These are phyloP conservation scores for Thelonectria olida DNA, from an alignment of 2,329 filamentous ascomycete genomes.

Conservation along the genomic window DNA sequence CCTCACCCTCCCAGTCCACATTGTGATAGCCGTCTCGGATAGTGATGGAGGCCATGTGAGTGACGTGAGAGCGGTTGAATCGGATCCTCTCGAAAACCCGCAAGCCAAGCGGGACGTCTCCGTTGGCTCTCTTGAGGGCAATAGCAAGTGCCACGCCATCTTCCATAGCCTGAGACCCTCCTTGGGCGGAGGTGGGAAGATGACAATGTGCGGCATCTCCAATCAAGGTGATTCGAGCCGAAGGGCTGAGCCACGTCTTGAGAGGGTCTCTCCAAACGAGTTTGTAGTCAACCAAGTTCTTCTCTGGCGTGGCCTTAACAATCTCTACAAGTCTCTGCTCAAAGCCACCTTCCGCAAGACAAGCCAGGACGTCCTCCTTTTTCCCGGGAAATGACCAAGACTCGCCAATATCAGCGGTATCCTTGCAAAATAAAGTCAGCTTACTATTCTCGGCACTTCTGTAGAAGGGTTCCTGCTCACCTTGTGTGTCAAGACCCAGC, in stretches of 20 bases:
- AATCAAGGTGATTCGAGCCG: constrained; percentile 13
- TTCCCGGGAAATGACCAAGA: not conserved
- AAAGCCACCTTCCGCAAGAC: not conserved
- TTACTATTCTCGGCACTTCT: not conserved
- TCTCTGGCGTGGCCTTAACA: constrained; percentile 24
- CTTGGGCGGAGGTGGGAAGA: constrained; percentile 30
- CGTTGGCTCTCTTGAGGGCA: constrained; percentile 19
- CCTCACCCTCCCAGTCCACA: not conserved
- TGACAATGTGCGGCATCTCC: constrained; percentile 32
- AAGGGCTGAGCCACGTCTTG: constrained; percentile 24
- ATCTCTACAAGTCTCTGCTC: constrained; percentile 21
- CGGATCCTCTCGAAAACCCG: constrained; percentile 3
- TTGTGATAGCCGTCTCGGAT: not conserved
- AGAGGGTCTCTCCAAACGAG: constrained; percentile 28
- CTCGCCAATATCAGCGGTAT: not conserved
- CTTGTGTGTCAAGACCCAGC: constrained; percentile 10
- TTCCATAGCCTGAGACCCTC: constrained; percentile 32
- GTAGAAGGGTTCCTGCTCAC: not conserved
- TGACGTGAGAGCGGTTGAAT: constrained; percentile 9
- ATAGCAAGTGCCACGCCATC: constrained; percentile 24
- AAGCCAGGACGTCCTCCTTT: not conserved
- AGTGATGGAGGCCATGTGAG: not conserved
- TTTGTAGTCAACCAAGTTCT: constrained; percentile 27
- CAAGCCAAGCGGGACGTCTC: not conserved
- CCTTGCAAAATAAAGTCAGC: not conserved